These are phyloP conservation scores for bread wheat (Triticum aestivum) DNA, from an alignment of 176 grass and related monocot genomes.

Conservation along the genomic window IWGSC_CS_RefSeq_v2.1 NC_057803.1:21297966-21298465, in stretches of 20 bases:
- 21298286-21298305: conserved; percentile 13
- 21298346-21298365: background rate
- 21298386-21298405: background rate
- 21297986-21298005: conserved; percentile 5
- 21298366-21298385: background rate
- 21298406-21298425: background rate
- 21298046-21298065: conserved; percentile 35
- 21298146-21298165: conserved; percentile 14
- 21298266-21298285: conserved; percentile 26
- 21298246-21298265: too few relatives aligned
- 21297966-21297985: conserved; percentile 1
- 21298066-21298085: conserved; percentile 23
- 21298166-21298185: conserved; percentile 43
- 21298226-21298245: conserved; percentile 25
- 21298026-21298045: background rate
- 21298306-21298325: background rate
- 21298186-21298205: conserved; percentile 21
- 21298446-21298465: background rate
- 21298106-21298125: conserved; percentile 5
- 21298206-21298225: conserved; percentile 14
- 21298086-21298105: conserved; percentile 27
- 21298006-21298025: conserved; percentile 15
- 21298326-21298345: conserved; percentile 3
- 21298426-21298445: conserved; percentile 2
- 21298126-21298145: conserved; percentile 46